Evolutionary conservation across 805 yeast species (phyloP).

Genomic region (Spathaspora arborariae): DNA sequence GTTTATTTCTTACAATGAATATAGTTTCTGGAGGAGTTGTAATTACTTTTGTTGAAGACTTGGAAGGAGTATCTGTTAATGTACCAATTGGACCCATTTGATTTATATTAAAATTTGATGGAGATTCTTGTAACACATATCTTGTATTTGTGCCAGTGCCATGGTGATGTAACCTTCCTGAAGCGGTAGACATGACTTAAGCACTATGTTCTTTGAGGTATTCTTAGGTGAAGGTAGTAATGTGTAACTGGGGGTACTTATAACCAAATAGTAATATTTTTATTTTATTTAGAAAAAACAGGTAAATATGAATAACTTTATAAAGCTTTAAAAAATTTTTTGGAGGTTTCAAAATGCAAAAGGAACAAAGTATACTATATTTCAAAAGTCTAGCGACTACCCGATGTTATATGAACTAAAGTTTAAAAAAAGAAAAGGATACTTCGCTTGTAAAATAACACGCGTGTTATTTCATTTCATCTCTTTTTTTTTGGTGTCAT

Average conservation of each 20-base stretch:
- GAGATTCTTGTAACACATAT: constrained; percentile 6
- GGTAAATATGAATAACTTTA: too few species aligned
- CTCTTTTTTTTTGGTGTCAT: too few species aligned
- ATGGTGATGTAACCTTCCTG: neutral
- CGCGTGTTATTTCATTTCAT: neutral
- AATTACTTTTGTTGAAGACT: constrained; percentile 3
- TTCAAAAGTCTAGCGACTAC: too few species aligned
- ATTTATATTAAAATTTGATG: neutral
- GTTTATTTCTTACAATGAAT: constrained; percentile 2
- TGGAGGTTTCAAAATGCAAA: too few species aligned
- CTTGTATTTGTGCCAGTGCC: neutral
- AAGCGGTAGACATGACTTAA: neutral
- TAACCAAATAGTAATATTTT: too few species aligned
- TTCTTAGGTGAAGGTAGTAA: too few species aligned
- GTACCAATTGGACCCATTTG: neutral
- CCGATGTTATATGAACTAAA: too few species aligned
- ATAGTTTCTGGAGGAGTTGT: constrained; percentile 7
- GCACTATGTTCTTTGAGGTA: neutral
- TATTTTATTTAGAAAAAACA: too few species aligned
- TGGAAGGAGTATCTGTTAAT: constrained; percentile 6
- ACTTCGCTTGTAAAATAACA: neutral
- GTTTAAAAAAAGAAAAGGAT: too few species aligned
- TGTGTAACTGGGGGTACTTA: too few species aligned
- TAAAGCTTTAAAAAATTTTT: too few species aligned
- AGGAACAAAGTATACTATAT: too few species aligned